Base-by-base conservation (phyloP, 495 filamentous ascomycete genomes). In the Penicillium tannophilum region DNA sequence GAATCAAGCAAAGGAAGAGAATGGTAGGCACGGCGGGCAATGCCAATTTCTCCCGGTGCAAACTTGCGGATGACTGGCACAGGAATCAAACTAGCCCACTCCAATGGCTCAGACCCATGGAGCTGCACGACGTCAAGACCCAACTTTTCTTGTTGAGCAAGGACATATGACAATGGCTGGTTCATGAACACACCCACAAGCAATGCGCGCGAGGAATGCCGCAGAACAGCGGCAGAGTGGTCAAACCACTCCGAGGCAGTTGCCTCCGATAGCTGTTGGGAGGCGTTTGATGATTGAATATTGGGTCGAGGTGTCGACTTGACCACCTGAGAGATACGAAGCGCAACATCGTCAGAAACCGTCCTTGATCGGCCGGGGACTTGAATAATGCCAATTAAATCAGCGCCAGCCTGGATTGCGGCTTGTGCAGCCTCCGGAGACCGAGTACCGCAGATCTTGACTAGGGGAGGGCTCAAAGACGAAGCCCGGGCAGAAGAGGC, bases 401-500 rank as follows among this genome's bases (percentile, higher is more conserved):
- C 94, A 14, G 94, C 93, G 33, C 94, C 94, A 43, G 92, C 87
- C 68, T 92, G 85, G 58, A 95, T 87, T 30, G 94, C 93, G 43
- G 83, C 84, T 39, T 82, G 75, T 20, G 94, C 95, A 9, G 86
- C 90, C 63, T 94, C 92, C 36, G 88, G 81, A 57, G 84, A 88
- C 31, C 94, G 84, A 5, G 93, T 98, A n/a, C 94, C 94, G 67
- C 94, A 98, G 36, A 98, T 96, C 71, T 98, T 98, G 53, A 98
- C 92, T 19, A 96, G 78, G 5, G 79, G 81, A 1, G 84, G 76
- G 24, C 54, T 61, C 42, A 55, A 49, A 20, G 62, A 54, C 30
- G 55, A 56, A 6, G 70, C 3, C 53, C 42, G 17, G 47, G 65
- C 62, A 63, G 56, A 74, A 51, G 41, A 71, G 12, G 87, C 84